Evolutionary conservation across 73 alveolate species (phyloP), one percentile per base, ranked within the genome.

Genomic region (Paramecium caudatum): DNA sequence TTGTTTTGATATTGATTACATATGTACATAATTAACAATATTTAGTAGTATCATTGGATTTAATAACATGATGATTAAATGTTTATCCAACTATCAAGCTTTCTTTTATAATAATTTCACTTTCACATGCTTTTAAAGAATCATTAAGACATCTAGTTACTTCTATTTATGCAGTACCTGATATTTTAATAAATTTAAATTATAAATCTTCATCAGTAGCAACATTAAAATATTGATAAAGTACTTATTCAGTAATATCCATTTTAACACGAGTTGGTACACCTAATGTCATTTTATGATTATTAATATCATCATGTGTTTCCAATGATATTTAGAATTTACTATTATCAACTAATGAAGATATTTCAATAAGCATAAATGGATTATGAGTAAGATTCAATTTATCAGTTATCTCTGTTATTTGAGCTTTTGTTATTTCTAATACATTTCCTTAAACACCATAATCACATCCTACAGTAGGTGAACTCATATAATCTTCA

Each of bases 1-100:
- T 4, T 39, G 88, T 45, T 17, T 36, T 45, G 4, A 74, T 27
- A 19, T 37, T 74, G 19, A 74, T 37, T 4, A 41, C 19, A 39
- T 74, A 74, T 12, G 43, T 74, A 12, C 88, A 74, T 2, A 19
- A 33, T 9, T 10, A 15, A 65, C 83, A 65, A 65, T 65, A 65
- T 65, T 7, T 13, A 5, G 27, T 4, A 13, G 19, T 33, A 36
- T 65, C 49, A 33, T 65, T 65, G 27, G 16, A 25, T 9, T 55
- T 17, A 2, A 65, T 65, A 3, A 36, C 34, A 36, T 65, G 49
- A 10, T 65, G 21, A 36, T 30, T 33, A 16, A 12, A 65, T 13
- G 33, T 32, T 65, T 65, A 3, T 34, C 83, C 83, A 3, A 32
- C 83, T 33, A 65, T 7, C 7, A 65, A 33, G 27, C 34, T 10